Evolutionary conservation across 1,284 basidiomycete genomes (phyloP), one percentile per base, ranked within the genome.

Genomic region (Irpex lacteus): DNA sequence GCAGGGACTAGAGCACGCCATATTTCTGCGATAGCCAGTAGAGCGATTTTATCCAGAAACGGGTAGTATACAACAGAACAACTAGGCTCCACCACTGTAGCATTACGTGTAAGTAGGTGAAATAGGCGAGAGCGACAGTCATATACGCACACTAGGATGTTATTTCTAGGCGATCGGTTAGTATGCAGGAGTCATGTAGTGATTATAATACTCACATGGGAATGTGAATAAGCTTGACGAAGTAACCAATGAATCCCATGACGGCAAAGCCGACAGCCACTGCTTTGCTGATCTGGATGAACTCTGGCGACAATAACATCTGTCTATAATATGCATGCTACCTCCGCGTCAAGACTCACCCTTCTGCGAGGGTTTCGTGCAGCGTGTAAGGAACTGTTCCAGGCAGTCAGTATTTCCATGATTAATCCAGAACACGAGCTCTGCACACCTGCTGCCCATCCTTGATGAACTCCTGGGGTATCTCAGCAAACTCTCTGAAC

Each of bases 201-300:
- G 50, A 19, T 4, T 56, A 66, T 61, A 62, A 21, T 49, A 87
- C 92, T 81, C 71, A 95, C 94, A 97, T 96, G 70, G 95, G 95
- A 77, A 97, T 96, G 79, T 97, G 95, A 72, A 97, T 95, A 69
- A 97, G 87, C 80, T 96, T 96, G 69, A 97, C 95, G 74, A 97
- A 90, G 81, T 95, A 97, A 9, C 95, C 95, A 76, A 97, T 96
- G 84, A 96, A 94, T n/a, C 96, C 96, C 95, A 98, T 98, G 70
- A 98, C 93, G 61, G 89, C 93, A 73, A 98, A 98, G 18, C 96
- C 96, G 68, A 98, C 90, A 2, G 94, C 94, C 65, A 98, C 94
- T 55, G 96, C 96, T 75, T 89, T 90, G 81, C 90, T 97, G 70
- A 98, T 96, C 76, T 96, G 94, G 60, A 87, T 73, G 78, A 95